Base-by-base conservation (phyloP, 352 stramenopile genomes). In the Pythium dissotocum region DNA sequence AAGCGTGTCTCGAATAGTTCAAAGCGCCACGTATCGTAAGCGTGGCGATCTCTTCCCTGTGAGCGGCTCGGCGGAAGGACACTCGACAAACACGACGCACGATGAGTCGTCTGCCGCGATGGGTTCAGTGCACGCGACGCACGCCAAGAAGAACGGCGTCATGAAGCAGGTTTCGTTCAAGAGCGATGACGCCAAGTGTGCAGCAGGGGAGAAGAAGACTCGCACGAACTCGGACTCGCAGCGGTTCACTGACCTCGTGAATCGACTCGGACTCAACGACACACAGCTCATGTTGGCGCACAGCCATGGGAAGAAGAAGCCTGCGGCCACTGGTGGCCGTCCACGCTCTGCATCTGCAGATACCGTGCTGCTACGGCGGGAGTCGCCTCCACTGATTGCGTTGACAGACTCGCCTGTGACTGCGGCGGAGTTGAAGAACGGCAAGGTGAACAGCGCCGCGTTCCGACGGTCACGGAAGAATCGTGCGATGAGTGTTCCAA, bases 1-100 rank as follows among this genome's bases (percentile, higher is more conserved):
- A 38, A 77, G 69, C 38, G 66, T 78, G 33, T 77, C 75, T 36
- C 63, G 75, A 44, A 77, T 79, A 59, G 71, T 75, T 9, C 71
- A 79, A 18, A 77, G 58, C 16, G 62, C 72, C 8, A 64, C 61
- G 40, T 78, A 77, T 49, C 73, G 73, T 38, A 78, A 75, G 46
- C 71, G 65, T 28, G 58, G 61, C 42, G 71, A 77, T 40, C 52
- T 73, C 10, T 71, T 71, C 30, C 57, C 68, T 26, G 9, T 21
- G 12, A 48, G 38, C 7, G n/a, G 49, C 1, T 46, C 6, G 36
- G 9, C 30, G 18, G 58, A 68, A 28, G 46, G n/a, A 10, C 46
- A 53, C 46, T 53, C 46, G 9, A 13, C 46, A n/a, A 24, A 53
- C 21, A 32, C 46, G 18, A 30, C 46, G n/a, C n/a, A 53, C 6